Conservation (phyloP, 306 rosid genomes). For the Vigna mungo region DNA sequence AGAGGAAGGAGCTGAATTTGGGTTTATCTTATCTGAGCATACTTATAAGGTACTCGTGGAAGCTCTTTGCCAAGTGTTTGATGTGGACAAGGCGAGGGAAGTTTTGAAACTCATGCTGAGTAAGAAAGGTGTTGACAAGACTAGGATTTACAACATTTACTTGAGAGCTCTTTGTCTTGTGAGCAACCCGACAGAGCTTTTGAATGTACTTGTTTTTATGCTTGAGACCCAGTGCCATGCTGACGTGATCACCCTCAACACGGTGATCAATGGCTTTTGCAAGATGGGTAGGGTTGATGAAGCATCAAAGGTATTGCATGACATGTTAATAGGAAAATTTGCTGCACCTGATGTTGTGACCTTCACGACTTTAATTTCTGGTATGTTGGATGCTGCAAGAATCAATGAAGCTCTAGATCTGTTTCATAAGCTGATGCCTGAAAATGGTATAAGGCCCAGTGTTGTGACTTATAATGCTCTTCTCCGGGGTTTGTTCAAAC, state of each 20-base stretch:
- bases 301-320: slow-evolving; percentile 71
- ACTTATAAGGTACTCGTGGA: slow-evolving; percentile 73
- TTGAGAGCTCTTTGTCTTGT: slow-evolving; percentile 73
- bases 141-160: slow-evolving; percentile 81
- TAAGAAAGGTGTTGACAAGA: slow-evolving; percentile 63
- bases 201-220: slow-evolving; percentile 76
- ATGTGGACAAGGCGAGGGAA: slow-evolving; percentile 64
- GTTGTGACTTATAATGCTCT: slow-evolving; percentile 79
- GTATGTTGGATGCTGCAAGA: slow-evolving; percentile 68
- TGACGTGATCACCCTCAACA: slow-evolving; percentile 80
- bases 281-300: slow-evolving; percentile 78
- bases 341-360: slow-evolving; percentile 77
- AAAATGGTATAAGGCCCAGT: slow-evolving; percentile 62
- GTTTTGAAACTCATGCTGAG: slow-evolving; percentile 69
- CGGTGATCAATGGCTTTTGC: slow-evolving; percentile 80
- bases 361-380: slow-evolving; percentile 75
- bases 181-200: slow-evolving; percentile 74
- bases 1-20: slow-evolving; percentile 70
- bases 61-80: slow-evolving; percentile 65
- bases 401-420: slow-evolving; percentile 65
- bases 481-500: slow-evolving; percentile 72
- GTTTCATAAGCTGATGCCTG: slow-evolving; percentile 58
- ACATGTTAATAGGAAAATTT: slow-evolving; percentile 75
- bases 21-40: slow-evolving; percentile 66
- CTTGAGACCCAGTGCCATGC: slow-evolving; percentile 70